A percentile compares a stretch with the other conserved stretches of the same genome.
These are phyloP conservation scores for Cutaneotrichosporon spelunceum DNA, from an alignment of 1,284 basidiomycete species.

Conservation along the genomic window DNA sequence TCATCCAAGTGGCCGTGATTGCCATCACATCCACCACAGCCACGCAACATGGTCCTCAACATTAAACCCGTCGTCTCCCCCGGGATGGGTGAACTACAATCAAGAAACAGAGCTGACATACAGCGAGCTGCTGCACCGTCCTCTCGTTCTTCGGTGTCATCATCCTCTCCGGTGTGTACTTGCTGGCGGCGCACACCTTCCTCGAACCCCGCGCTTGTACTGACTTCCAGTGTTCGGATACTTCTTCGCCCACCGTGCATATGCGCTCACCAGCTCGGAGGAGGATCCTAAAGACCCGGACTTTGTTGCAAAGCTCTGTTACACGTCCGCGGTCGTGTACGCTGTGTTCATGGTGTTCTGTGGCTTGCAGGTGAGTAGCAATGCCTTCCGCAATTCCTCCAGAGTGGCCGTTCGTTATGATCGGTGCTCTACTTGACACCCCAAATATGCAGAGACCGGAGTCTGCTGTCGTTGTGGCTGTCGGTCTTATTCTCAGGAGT, in stretches of 20 bases:
- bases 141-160: conserved; percentile 56
- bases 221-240: conserved; percentile 36
- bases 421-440: neutral
- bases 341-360: conserved; percentile 56
- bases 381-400: too few species aligned
- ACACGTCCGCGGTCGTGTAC: conserved; percentile 56
- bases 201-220: neutral
- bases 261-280: conserved; percentile 55
- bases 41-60: conserved; percentile 28
- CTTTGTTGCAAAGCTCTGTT: conserved; percentile 54
- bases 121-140: conserved; percentile 57
- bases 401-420: too few species aligned
- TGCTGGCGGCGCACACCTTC: neutral
- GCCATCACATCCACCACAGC: neutral
- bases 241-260: conserved; percentile 45
- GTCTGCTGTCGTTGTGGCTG: neutral
- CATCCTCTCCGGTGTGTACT: conserved; percentile 52
- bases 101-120: neutral
- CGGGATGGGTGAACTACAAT: conserved; percentile 44
- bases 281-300: conserved; percentile 53
- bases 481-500: neutral
- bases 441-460: neutral
- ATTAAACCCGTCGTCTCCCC: conserved; percentile 52
- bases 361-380: conserved; percentile 53
- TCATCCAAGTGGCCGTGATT: neutral